A percentile compares a stretch with the other conserved stretches of the same genome.
Evolutionary conservation across 768 basidiomycete species (phyloP).

Genomic region (Lentinula boryana): DNA sequence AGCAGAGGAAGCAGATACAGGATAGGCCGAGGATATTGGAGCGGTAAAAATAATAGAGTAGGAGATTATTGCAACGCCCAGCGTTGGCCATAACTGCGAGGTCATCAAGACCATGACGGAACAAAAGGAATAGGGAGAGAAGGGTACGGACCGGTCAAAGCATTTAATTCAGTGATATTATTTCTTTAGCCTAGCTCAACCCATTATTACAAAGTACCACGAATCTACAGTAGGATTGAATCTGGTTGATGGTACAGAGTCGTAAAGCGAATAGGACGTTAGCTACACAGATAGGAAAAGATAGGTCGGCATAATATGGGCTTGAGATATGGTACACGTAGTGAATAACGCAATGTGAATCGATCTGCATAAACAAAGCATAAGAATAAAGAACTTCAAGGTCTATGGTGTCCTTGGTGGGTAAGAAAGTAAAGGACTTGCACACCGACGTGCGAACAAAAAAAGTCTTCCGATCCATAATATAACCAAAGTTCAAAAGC

Average conservation of each 20-base stretch:
- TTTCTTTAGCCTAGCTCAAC: background rate
- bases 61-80: background rate
- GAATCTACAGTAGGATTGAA: background rate
- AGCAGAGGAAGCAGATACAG: background rate
- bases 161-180: background rate
- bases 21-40: background rate
- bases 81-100: background rate
- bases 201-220: background rate
- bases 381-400: background rate
- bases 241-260: background rate
- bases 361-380: background rate
- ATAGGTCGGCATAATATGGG: background rate
- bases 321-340: background rate
- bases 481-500: background rate
- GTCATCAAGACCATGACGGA: constrained; percentile 1
- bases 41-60: background rate
- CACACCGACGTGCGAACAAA: background rate
- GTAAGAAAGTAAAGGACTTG: background rate
- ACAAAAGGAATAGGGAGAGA: background rate
- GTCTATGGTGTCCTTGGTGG: background rate
- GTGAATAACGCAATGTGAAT: background rate
- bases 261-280: background rate
- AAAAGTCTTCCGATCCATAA: background rate
- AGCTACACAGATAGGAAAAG: too few relatives aligned
- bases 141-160: background rate